Evolutionary conservation across 2,329 filamentous ascomycete species (phyloP), one percentile per base, ranked within the genome.

Genomic region (Macrophomina pseudophaseolina): DNA sequence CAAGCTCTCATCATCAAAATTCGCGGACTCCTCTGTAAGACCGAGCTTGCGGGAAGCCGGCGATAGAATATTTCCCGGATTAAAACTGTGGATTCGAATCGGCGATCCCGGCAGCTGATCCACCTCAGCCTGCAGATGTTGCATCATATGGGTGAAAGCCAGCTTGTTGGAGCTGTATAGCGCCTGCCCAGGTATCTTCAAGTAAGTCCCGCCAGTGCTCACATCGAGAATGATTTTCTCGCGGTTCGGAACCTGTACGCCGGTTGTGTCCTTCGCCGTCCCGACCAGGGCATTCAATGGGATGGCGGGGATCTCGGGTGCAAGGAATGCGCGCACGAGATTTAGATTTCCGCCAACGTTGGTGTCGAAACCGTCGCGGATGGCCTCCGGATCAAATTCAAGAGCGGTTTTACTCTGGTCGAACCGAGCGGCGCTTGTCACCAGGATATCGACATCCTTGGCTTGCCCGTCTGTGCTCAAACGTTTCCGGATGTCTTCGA

Each of bases 301-400:
- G 6, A 58, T 53, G 12, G 44, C 51, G 0, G 67, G 64, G 2
- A 32, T 58, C 35, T 68, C 70, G 0, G 63, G 62, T 3, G 35
- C 30, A 35, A 71, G 67, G 30, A 65, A 71, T 18, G 69, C 58
- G 40, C 70, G 70, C 11, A 66, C 67, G 23, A 69, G 53, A 33
- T 68, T 67, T 28, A 68, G 59, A 11, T 69, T 68, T 23, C 68
- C 68, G 11, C 65, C 53, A 4, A 70, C 58, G 38, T 72, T 70
- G 3, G 56, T 67, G 1, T 49, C 68, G 30, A 67, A 65, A 11
- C 65, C 51, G 7, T 62, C 38, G 65, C 64, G 66, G 65, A 68
- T 67, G 14, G 32, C 38, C 18, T 68, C 66, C 8, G 66, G 40
- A 2, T 66, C 60, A 5, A 30, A 68, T 6, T 58, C 59, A 32